phyloP scores from a whole-genome alignment of 192 early-diverging fungal genomes.

The Lobosporangium transversale region DNA sequence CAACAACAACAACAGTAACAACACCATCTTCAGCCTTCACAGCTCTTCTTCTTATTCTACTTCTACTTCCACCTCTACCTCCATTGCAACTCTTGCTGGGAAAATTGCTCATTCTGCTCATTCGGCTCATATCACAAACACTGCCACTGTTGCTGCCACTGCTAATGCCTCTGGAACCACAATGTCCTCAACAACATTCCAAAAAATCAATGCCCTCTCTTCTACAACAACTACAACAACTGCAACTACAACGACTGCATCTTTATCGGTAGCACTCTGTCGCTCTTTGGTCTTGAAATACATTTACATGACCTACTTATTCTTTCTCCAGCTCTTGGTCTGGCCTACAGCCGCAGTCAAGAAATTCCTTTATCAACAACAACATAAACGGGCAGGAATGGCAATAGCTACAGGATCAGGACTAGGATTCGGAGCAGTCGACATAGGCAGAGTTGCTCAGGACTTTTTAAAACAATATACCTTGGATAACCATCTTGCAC shows the following conservation, averaged over 20 bases:
- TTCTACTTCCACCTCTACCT: conserved; percentile 1
- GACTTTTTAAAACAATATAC: conserved; percentile 50
- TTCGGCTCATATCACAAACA: neutral
- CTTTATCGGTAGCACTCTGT: conserved; percentile 41
- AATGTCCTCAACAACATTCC: neutral
- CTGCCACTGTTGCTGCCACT: neutral
- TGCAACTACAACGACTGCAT: conserved; percentile 13
- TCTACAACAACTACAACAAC: conserved; percentile 9
- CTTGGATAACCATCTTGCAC: conserved; percentile 41
- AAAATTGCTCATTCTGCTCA: neutral
- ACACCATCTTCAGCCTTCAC: neutral
- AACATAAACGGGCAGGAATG: neutral
- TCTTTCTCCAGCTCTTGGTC: conserved; percentile 20
- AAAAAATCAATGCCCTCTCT: neutral
- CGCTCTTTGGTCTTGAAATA: conserved; percentile 43
- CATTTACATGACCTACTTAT: conserved; percentile 45
- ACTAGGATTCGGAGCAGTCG: neutral
- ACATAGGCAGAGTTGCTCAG: conserved; percentile 35
- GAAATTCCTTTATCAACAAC: conserved; percentile 10
- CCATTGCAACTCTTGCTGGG: neutral
- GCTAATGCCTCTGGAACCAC: neutral
- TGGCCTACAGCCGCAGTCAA: conserved; percentile 22
- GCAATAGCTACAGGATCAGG: neutral
- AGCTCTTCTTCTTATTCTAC: neutral
- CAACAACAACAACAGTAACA: neutral